Evolutionary conservation across 108 stramenopile species (phyloP).

Genomic region (Stephanodiscus minutulus): DNA sequence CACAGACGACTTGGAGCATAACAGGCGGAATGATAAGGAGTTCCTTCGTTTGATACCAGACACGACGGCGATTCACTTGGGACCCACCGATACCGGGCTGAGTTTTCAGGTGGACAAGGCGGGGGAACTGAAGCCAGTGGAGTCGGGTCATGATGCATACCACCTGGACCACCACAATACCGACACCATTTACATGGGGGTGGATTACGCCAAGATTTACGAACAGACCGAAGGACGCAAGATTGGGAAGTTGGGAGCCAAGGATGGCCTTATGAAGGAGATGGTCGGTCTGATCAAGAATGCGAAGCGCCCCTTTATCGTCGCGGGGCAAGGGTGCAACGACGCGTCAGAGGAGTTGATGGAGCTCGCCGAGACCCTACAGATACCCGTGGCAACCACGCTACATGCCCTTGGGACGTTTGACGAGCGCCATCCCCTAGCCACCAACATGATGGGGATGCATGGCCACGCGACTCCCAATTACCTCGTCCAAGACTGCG

Average conservation of each 20-base stretch:
- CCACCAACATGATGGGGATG: slow-evolving; percentile 92
- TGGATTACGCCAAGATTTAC: slow-evolving; percentile 49
- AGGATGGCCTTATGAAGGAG: slow-evolving; percentile 58
- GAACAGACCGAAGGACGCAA: slow-evolving; percentile 51
- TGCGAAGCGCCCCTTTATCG: slow-evolving; percentile 88
- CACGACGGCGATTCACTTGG: slow-evolving; percentile 70
- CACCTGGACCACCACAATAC: slow-evolving; percentile 76
- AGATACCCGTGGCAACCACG: slow-evolving; percentile 90
- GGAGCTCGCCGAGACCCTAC: slow-evolving; percentile 82
- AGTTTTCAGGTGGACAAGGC: slow-evolving; percentile 65
- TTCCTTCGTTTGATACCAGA: slow-evolving; percentile 65
- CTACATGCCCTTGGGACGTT: slow-evolving; percentile 86
- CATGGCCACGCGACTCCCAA: slow-evolving; percentile 92
- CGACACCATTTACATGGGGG: slow-evolving; percentile 56
- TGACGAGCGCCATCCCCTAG: slow-evolving; percentile 84
- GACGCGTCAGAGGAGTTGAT: slow-evolving; percentile 78
- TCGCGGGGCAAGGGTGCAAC: slow-evolving; percentile 90
- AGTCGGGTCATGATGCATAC: slow-evolving; percentile 58
- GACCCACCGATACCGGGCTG: slow-evolving; percentile 62
- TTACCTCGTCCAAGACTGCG: slow-evolving; percentile 88
- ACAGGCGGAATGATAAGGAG: slow-evolving; percentile 29
- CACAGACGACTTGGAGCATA: slow-evolving; percentile 12
- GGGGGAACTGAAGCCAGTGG: slow-evolving; percentile 35
- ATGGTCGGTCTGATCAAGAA: slow-evolving; percentile 73
- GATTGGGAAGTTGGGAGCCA: slow-evolving; percentile 34